Evolutionary conservation across 106 monocot species (phyloP).

Genomic region (Apostasia shenzhenica): DNA sequence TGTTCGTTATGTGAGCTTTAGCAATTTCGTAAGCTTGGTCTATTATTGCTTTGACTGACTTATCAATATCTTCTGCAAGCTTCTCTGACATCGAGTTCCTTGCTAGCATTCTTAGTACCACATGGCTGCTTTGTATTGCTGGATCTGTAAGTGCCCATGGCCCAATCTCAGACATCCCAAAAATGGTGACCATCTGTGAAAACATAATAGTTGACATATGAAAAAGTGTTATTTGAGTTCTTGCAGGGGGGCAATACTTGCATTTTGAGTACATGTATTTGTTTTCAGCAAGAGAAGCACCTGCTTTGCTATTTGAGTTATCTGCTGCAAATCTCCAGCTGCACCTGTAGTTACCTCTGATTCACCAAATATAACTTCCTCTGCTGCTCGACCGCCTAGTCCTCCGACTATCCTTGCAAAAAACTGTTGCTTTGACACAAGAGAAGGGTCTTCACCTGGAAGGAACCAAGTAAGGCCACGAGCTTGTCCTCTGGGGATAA

Average conservation of each 20-base stretch:
- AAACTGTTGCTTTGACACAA: constrained; percentile 55
- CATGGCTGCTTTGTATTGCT: constrained; percentile 25
- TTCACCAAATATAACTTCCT: constrained; percentile 68
- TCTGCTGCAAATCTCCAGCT: constrained; percentile 63
- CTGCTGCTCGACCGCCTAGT: constrained; percentile 56
- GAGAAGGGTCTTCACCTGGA: constrained; percentile 40
- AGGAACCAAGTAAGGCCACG: constrained; percentile 78
- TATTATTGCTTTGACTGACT: constrained; percentile 29
- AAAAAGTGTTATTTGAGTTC: neutral
- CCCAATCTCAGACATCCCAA: constrained; percentile 68
- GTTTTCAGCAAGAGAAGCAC: constrained; percentile 7
- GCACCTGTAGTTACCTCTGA: constrained; percentile 69
- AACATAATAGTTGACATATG: neutral
- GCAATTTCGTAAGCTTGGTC: constrained; percentile 35
- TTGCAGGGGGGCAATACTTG: neutral
- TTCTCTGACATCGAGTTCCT: constrained; percentile 48
- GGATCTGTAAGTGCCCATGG: constrained; percentile 57
- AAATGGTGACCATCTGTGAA: constrained; percentile 56
- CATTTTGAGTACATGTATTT: neutral
- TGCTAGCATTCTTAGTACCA: constrained; percentile 41
- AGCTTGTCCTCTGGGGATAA: constrained; percentile 60
- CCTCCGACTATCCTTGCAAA: constrained; percentile 69
- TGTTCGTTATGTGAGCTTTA: constrained; percentile 33
- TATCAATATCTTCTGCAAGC: constrained; percentile 47
- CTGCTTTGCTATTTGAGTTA: constrained; percentile 56